Base-by-base conservation (phyloP, 495 filamentous ascomycete genomes). In the Cladorrhinum samala region DNA sequence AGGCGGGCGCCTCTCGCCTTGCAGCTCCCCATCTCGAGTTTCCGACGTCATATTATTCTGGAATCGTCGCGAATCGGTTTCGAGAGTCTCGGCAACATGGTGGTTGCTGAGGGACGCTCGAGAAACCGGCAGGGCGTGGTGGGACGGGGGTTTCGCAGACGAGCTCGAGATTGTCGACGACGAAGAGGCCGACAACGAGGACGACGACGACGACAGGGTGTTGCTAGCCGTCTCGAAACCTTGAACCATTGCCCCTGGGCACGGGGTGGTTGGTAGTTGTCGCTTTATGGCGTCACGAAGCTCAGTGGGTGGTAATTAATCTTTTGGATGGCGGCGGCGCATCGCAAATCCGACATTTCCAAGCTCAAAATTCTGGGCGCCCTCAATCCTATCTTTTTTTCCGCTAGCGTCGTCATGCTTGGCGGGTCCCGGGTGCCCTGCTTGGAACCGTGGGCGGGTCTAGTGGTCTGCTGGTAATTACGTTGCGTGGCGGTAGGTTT, bases 1-100 rank as follows among this genome's bases (percentile, higher is more conserved):
- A 48, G 75, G 73, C 53, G 74, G 72, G 55, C 73, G 70, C 50
- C 11, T 33, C 11, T 33, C 27, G 27, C 61, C 60, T 56, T 74
- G 68, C 45, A 60, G 36, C 38, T 73, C 74, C 52, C 67, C 70
- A 72, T 73, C 61, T 58, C 72, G 57, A 49, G 60, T 41, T 58
- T 73, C 59, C 49, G 61, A 46, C 33, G 52, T 72, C 71, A 75
- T 77, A 54, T 66, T 73, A 54, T 61, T 5, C n/a, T 56, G 58
- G 48, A 58, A 43, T 60, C 54, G 64, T 24, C 36, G 50, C 56
- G 62, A 54, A 46, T 65, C 52, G 33, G 33, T 20, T 55, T 21
- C 43, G 16, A 27, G 7, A 25, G 59, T 56, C 27, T 33, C 27
- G 52, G 42, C 44, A 49, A 40, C 20, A 20, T 20, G 24, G 24